A percentile compares a stretch with the other conserved stretches of the same genome.
Evolutionary conservation across 139 green algal genomes (phyloP).

Genomic region (Monoraphidium neglectum): DNA sequence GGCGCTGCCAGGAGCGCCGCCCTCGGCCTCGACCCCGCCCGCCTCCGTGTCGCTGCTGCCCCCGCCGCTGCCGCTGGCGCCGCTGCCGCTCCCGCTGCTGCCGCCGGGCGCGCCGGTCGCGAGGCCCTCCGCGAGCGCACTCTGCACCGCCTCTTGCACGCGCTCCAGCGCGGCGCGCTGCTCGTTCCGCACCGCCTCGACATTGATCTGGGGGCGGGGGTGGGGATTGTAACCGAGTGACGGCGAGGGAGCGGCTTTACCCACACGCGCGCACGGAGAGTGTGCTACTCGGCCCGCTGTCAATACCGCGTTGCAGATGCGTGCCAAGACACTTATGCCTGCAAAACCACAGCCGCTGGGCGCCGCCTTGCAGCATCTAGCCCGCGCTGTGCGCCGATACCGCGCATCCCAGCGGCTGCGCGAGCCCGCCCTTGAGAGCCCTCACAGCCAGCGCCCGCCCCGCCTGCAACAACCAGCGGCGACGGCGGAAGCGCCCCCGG

Average conservation of each 20-base stretch:
- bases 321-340: background rate
- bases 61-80: background rate
- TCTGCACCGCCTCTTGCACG: conserved; percentile 46
- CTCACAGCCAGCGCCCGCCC: too few relatives aligned
- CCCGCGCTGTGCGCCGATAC: background rate
- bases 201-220: conserved; percentile 43
- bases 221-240: background rate
- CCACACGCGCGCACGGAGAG: too few relatives aligned
- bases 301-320: too few relatives aligned
- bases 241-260: too few relatives aligned
- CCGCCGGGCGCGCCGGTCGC: conserved; percentile 6
- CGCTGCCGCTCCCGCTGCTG: background rate
- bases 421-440: too few relatives aligned
- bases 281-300: too few relatives aligned
- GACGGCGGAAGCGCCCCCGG: background rate
- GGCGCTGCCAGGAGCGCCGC: background rate
- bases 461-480: background rate
- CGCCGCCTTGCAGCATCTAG: background rate
- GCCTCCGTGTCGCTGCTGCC: conserved; percentile 9
- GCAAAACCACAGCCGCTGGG: background rate
- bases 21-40: background rate
- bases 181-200: conserved; percentile 43
- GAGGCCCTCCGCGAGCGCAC: conserved; percentile 23
- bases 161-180: conserved; percentile 36
- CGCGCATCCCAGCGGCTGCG: conserved; percentile 1